Evolutionary conservation across 1,284 basidiomycete genomes (phyloP), one percentile per base, ranked within the genome.

Genomic region (Ustilago trichophora): DNA sequence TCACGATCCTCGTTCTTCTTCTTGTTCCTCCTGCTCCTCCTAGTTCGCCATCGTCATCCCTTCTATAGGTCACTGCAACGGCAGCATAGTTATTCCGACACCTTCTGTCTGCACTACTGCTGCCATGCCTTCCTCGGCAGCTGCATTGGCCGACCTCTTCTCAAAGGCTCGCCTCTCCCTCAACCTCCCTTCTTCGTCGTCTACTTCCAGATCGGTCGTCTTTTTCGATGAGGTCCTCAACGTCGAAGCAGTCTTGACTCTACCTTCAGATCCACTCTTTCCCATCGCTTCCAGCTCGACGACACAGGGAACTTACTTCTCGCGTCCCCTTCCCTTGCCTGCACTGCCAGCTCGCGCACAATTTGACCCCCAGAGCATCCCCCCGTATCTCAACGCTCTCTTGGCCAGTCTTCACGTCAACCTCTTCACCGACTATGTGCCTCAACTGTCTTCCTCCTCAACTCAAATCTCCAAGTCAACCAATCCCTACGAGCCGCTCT

Each of bases 221-320:
- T 70, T 56, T 38, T 70, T 65, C 35, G 62, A 70, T 40, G 46
- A 70, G 26, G 48, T 59, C 18, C 57, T 70, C 44, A 47, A 57
- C 6, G 57, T 65, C 6, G 33, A 54, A 36, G 37, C 59, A 29
- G 19, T 51, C 21, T 50, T 70, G 16, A 56, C 41, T 13, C 21
- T 70, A 1, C 67, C 67, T 0, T 34, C 60, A 8, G 34, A 58
- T 15, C 24, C 59, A 13, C 57, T 49, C 15, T 38, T 63, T 5
- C 46, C 53, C 1, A 45, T 50, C 22, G 43, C 55, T 6, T 33
- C 48, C 5, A 29, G 26, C 25, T 47, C 42, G 13, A 19, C 49
- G n/a, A 1, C 37, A 52, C 9, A 27, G 29, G 6, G 16, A 18
- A 11, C 33, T 33, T 4, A n/a, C 9, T n/a, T 10, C 13, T 45